Base-by-base conservation (phyloP, 768 basidiomycete genomes). In the Dendrothele bispora region DNA sequence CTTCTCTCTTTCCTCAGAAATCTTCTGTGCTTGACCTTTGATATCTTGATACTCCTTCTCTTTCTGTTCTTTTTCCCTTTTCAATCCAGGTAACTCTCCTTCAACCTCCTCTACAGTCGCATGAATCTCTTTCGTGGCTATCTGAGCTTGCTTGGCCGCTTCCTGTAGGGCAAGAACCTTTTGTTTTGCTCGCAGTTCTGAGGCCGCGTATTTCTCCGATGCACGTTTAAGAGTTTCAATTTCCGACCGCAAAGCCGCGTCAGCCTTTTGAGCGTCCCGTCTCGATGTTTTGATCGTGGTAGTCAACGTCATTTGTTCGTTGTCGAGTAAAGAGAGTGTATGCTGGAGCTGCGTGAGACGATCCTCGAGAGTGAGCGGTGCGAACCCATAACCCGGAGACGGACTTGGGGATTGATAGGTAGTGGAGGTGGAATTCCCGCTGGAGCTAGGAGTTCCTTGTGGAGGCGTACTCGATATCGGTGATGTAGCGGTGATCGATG, bases 91-190 rank as follows among this genome's bases (percentile, higher is more conserved):
- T 35, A 83, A 54, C 10, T 66, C 62, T 1, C 52, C 61, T 56
- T 82, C 73, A 5, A 83, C 69, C 44, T 79, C 75, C 34, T 61
- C 60, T 38, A 79, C 72, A 40, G 59, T 63, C 46, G 73, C 69
- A 39, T 75, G 72, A 21, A 71, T 73, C 44, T 77, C 74, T 12
- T 77, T 70, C 7, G 80, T 73, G 0, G 71, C 75, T 5, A 80
- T 76, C 53, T 79, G 82, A 8, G 88, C 83, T 45, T 90, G 83
- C 59, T 89, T 92, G 11, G 87, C 84, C 2, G 91, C 88, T 59
- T 95, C 92, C 61, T 95, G 92, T 30, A 95, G 69, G 1, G 94
- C 90, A 10, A 93, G 75, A 8, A 87, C 82, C 56, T 92, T 95
- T 62, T 95, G 93, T 36, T 83, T 82, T 8, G 86, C 83, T n/a